Evolutionary conservation across 768 basidiomycete species (phyloP), one percentile per base, ranked within the genome.

Genomic region (Termitomyces sp.): DNA sequence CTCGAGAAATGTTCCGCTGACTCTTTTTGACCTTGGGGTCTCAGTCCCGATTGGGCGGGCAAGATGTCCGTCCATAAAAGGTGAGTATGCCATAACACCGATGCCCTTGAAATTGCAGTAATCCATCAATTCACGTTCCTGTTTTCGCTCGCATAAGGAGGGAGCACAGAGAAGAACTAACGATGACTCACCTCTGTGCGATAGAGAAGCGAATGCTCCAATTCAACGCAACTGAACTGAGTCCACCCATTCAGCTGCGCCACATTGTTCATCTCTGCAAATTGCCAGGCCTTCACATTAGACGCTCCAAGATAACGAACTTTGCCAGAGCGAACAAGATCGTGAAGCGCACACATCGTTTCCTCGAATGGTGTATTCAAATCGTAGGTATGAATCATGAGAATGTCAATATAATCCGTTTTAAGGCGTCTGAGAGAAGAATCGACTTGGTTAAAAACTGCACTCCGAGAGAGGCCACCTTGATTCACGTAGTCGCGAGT

Each of bases 161-260:
- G 10, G 5, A 26, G 2, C 29, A n/a, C 26, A 27, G 9, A 29
- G 18, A 16, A 16, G n/a, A 2, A 26, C 27, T 20, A 8, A 29
- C 2, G n/a, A 47, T 16, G 18, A 13, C 55, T 14, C 3, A 69
- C 69, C 68, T 84, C 81, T 56, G 80, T 76, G 6, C 82, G 73
- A 64, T 85, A 85, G 20, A 83, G 68, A 10, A 83, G 66, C 34
- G 73, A 79, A 62, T 83, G 76, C 56, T 79, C 77, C 46, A 76
- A 72, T 66, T 84, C 82, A 73, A 83, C 80, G 57, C 79, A 76
- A 48, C 80, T 72, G 60, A 84, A 84, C 59, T 71, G 75, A 9
- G 82, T 80, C 72, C 80, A 80, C 5, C 74, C 74, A 14, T 79
- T 64, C 54, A 66, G 66, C 41, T 69, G 64, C 6, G 80, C 79